Base-by-base conservation (phyloP, 108 stramenopile species). In the Cyclotella distinguenda region DNA sequence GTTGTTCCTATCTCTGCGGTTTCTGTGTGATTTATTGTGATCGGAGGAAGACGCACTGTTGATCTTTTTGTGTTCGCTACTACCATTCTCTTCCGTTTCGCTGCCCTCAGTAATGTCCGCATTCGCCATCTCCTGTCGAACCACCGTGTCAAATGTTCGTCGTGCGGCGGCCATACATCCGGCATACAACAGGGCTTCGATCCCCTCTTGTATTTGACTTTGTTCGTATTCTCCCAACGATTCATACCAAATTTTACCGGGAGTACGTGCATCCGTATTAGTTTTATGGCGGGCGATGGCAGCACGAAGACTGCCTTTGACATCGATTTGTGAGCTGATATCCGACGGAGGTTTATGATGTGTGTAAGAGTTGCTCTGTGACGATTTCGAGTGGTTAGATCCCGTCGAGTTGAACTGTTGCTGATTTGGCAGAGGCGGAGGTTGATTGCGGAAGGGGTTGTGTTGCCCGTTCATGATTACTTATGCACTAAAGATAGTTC, bases 161-260 rank as follows among this genome's bases (percentile, higher is more conserved):
- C 76, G 57, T 12, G 87, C 87, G 9, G 87, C 83, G 12, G 76
- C 60, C 81, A 88, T 86, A 45, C 84, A 84, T 40, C 87, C 87
- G 6, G 83, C 78, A 53, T 82, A 86, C 28, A 82, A 42, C 9
- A 88, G 59, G 0, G 87, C 87, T 10, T 79, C 71, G 3, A 88
- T 68, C 5, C 87, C 87, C 27, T 64, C 31, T 47, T 88, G 72
- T 11, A 88, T 67, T 30, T 79, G 66, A n/a, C 57, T 48, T 44
- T 73, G 77, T 52, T 87, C 80, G 0, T 61, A 30, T 12, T 58
- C 42, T 13, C 77, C 47, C 10, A 80, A 23, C 0, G 64, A 60
- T 13, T 79, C 66, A 28, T 75, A 84, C 83, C 83, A 84, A 59
- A 60, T 45, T 52, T 69, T 64, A 6, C 74, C 74, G 27, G 67